Base-by-base conservation (phyloP, 345 rosid species). In the Syzygium oleosum region DNA sequence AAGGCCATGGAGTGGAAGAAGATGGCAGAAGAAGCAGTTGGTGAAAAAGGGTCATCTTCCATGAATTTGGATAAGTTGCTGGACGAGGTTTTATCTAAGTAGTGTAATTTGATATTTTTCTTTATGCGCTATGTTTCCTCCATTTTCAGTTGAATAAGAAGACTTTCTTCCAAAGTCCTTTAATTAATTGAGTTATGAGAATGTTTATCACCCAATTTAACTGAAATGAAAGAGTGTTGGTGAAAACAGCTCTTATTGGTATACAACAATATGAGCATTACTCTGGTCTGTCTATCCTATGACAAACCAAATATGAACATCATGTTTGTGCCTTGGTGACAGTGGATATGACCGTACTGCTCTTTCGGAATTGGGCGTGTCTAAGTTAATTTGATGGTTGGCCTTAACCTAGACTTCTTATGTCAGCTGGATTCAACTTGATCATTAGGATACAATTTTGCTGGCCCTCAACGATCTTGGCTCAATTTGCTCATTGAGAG, bases 1-100 rank as follows among this genome's bases (percentile, higher is more conserved):
- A 73, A 73, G 80, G 91, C 89, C 8, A 43, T 51, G 68, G 90
- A 84, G 80, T 90, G 92, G 94, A 88, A 89, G 77, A 84, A 63
- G 31, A 19, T 59, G 73, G 94, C 92, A 17, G 88, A 89, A 34
- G 89, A 55, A 23, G 92, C 91, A 38, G 6, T 15, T 1, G 49
- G 15, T 2, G 61, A 65, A 2, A 29, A 41, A 23, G 88, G 90
- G 1, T 84, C 90, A 8, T 90, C 92, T 31, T 56, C 52, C 51
- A 12, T 21, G 4, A 89, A 85, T 52, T 85, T 88, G 58, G 88
- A 87, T 29, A 84, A 68, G 13, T 23, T 87, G 56, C 21, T 90
- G 10, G 11, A 84, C 5, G 86, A 85, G 56, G 43, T 85, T 29
- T 1, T 85, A 58, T 8, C 56, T n/a, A 84, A 34, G 4, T 19